Conservation (phyloP, 2,329 filamentous ascomycete genomes). For the Penicillium sp. region DNA sequence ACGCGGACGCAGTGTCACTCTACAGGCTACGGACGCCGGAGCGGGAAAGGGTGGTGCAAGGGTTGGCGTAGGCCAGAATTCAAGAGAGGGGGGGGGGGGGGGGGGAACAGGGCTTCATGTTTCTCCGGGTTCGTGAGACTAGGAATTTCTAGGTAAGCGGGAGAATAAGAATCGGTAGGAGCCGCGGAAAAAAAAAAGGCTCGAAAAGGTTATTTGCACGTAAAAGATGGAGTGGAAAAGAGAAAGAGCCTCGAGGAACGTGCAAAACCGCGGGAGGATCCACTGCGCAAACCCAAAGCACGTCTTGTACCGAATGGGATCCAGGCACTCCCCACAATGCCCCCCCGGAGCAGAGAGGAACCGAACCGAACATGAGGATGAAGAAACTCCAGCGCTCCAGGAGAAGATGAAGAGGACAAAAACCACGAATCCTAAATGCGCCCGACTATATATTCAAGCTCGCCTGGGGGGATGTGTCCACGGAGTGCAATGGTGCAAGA, state of each 20-base stretch:
- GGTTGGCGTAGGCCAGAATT: constrained; percentile 7
- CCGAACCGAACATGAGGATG: constrained; percentile 16
- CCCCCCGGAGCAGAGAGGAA: constrained; percentile 8
- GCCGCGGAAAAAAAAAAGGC: not conserved
- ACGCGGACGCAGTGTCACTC: constrained; percentile 14
- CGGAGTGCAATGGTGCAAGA: constrained; percentile 7
- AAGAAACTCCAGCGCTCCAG: constrained; percentile 21
- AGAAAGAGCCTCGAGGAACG: no score
- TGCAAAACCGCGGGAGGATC: no score
- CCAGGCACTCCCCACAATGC: no score
- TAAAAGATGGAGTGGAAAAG: no score
- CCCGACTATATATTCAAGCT: constrained; percentile 19
- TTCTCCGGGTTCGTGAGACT: not conserved
- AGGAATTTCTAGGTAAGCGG: not conserved
- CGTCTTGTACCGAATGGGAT: no score
- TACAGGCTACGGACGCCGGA: constrained; percentile 5
- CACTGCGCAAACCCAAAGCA: no score
- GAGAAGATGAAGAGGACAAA: constrained; percentile 11
- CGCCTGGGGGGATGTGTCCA: constrained; percentile 13
- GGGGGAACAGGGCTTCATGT: no score
- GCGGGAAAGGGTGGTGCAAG: constrained; percentile 7
- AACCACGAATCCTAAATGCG: constrained; percentile 14
- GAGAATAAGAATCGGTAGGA: not conserved
- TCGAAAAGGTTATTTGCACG: no score
- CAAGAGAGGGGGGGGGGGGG: not conserved